These are phyloP conservation scores for Saksenaea oblongispora DNA, from an alignment of 371 early-diverging fungal species.

Conservation along the genomic window DNA sequence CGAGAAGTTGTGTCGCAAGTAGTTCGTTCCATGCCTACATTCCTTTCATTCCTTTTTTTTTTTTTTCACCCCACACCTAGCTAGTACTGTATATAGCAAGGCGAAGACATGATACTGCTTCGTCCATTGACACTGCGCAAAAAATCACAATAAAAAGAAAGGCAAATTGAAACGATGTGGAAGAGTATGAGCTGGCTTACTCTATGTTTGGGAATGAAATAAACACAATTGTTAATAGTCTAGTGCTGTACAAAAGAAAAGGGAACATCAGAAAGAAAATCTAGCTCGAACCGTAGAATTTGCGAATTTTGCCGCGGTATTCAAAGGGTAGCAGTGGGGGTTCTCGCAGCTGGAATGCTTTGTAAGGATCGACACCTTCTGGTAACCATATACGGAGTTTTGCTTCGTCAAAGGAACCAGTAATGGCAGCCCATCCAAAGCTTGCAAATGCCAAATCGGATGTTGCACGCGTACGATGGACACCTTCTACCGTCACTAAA, in stretches of 20 bases:
- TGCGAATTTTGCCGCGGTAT: constrained; percentile 49
- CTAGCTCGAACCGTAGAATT: constrained; percentile 47
- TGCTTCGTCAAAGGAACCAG: constrained; percentile 54
- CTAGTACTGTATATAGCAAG: too few relatives aligned
- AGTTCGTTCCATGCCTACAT: constrained; percentile 3
- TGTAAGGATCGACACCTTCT: constrained; percentile 34
- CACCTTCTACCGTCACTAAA: constrained; percentile 40
- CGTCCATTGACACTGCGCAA: too few relatives aligned
- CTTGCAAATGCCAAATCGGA: constrained; percentile 67
- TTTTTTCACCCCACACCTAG: too few relatives aligned
- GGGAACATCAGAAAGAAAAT: neutral
- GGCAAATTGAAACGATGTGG: too few relatives aligned
- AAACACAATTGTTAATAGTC: neutral
- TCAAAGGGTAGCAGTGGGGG: constrained; percentile 68
- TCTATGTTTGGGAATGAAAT: too few relatives aligned
- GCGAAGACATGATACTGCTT: too few relatives aligned
- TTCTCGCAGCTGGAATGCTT: constrained; percentile 47
- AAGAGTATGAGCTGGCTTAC: too few relatives aligned
- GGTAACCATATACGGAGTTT: constrained; percentile 57
- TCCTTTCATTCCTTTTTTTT: neutral
- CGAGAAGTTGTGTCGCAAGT: neutral
- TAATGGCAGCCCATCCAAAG: constrained; percentile 68
- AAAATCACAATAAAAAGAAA: too few relatives aligned
- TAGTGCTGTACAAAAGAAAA: neutral
- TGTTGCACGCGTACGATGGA: constrained; percentile 48